Evolutionary conservation across 2,329 filamentous ascomycete species (phyloP).

Genomic region (Colletotrichum navitas): DNA sequence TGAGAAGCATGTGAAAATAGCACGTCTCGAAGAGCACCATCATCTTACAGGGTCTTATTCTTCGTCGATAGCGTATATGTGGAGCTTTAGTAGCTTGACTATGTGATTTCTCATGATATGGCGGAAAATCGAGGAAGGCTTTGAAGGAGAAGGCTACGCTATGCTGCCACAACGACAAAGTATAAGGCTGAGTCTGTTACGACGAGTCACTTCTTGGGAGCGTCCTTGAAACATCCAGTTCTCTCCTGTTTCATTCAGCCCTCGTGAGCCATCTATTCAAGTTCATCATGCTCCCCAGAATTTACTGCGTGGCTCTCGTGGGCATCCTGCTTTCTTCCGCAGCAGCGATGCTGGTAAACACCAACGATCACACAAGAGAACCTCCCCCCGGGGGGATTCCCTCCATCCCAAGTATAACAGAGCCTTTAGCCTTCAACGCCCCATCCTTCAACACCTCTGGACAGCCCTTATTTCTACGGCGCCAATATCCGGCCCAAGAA

Average conservation of each 20-base stretch:
- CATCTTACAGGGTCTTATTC: not conserved
- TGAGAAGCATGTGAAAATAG: not conserved
- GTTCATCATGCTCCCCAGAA: not conserved
- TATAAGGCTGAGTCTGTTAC: conserved; percentile 4
- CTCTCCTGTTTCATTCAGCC: not conserved
- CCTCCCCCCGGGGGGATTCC: conserved; percentile 65
- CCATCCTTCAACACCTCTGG: conserved; percentile 69
- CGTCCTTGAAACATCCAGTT: not conserved
- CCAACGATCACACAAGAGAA: conserved; percentile 16
- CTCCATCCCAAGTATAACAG: conserved; percentile 69
- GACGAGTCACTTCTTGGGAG: not conserved
- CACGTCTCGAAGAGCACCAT: not conserved
- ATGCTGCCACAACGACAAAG: not conserved
- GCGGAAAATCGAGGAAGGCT: not conserved
- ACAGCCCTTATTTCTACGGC: conserved; percentile 63
- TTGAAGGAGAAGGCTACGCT: no score
- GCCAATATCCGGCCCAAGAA: conserved; percentile 73
- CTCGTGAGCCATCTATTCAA: not conserved
- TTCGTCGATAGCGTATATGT: not conserved
- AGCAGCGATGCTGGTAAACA: conserved; percentile 15
- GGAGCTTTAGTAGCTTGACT: conserved; percentile 11
- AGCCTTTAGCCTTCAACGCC: conserved; percentile 62
- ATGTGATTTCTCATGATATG: not conserved
- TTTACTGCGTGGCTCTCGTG: conserved; percentile 1
- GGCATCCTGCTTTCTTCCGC: conserved; percentile 6